These are phyloP conservation scores for Peribolospora baueri DNA, from an alignment of 768 basidiomycete genomes.

Conservation along the genomic window DNA sequence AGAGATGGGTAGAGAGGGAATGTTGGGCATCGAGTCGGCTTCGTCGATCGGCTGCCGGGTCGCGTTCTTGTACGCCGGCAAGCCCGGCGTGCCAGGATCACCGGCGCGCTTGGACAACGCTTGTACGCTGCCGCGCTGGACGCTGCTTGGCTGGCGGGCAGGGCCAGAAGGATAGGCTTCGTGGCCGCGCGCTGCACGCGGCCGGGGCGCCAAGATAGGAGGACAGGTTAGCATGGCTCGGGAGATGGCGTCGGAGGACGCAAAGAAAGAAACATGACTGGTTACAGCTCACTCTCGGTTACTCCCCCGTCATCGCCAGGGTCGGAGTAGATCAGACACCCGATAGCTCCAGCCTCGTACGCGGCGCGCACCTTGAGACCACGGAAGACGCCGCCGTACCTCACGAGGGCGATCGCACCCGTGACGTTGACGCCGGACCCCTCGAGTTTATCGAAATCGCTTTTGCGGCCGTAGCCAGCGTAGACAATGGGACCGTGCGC, in stretches of 20 bases:
- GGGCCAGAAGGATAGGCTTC: conserved; percentile 51
- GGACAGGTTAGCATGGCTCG: too few species aligned
- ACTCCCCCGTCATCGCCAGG: conserved; percentile 11
- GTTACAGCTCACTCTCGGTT: too few species aligned
- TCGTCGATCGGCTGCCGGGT: conserved; percentile 17
- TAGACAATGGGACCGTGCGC: conserved; percentile 37
- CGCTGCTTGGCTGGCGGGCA: conserved; percentile 44
- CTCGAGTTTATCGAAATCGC: conserved; percentile 44
- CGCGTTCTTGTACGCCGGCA: conserved; percentile 61
- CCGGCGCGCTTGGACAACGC: conserved; percentile 35
- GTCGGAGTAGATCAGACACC: conserved; percentile 13
- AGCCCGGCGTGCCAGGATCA: conserved; percentile 59
- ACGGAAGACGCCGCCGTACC: conserved; percentile 48
- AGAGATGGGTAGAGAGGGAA: conserved; percentile 73
- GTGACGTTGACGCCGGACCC: conserved; percentile 42
- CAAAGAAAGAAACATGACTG: too few species aligned
- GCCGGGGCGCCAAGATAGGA: too few species aligned
- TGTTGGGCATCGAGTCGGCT: conserved; percentile 34
- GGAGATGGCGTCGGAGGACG: too few species aligned
- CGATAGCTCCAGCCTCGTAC: conserved; percentile 9
- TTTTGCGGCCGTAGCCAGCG: conserved; percentile 53
- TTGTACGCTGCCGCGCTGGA: conserved; percentile 66
- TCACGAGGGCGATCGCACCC: conserved; percentile 50
- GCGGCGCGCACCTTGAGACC: conserved; percentile 76
- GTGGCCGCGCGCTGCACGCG: neutral